Percentiles rank a stretch among this genome's conserved stretches.
These are phyloP conservation scores for Ramaria sp. DNA, from an alignment of 768 basidiomycete genomes.

Conservation along the genomic window DNA sequence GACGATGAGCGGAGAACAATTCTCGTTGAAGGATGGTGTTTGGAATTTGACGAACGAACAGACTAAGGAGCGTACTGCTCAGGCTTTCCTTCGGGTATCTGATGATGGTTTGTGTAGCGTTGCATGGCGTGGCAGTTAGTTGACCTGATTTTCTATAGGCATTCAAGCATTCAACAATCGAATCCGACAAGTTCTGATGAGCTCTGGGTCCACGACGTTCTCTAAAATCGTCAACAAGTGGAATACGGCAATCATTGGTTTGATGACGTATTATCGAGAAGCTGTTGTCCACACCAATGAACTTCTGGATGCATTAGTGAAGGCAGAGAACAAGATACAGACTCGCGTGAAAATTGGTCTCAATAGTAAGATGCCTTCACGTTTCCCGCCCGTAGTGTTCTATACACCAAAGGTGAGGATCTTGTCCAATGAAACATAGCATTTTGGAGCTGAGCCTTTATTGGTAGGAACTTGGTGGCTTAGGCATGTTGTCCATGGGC, in stretches of 20 bases:
- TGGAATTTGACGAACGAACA: slow-evolving; percentile 98
- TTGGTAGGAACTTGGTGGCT: slow-evolving; percentile 79
- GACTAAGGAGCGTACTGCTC: slow-evolving; percentile 94
- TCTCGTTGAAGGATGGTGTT: slow-evolving; percentile 90
- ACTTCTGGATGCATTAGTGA: slow-evolving; percentile 89
- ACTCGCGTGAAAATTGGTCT: slow-evolving; percentile 99
- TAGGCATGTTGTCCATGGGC: slow-evolving; percentile 99
- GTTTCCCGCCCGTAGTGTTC: slow-evolving; percentile 95
- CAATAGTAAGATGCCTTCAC: slow-evolving; percentile 98
- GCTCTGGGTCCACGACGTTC: slow-evolving; percentile 96
- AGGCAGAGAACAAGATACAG: slow-evolving; percentile 99
- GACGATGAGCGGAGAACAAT: slow-evolving; percentile 92
- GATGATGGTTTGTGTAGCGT: slow-evolving; percentile 56
- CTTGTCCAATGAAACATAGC: neutral
- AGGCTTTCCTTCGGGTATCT: slow-evolving; percentile 95
- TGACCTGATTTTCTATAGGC: slow-evolving; percentile 28
- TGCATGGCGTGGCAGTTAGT: neutral
- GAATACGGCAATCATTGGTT: slow-evolving; percentile 90
- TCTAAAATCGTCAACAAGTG: slow-evolving; percentile 99
- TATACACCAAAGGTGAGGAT: slow-evolving; percentile 77
- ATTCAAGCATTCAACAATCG: slow-evolving; percentile 98
- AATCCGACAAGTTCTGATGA: slow-evolving; percentile 94
- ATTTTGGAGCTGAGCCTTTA: neutral
- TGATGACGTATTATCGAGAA: slow-evolving; percentile 98
- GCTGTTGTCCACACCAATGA: slow-evolving; percentile 97